Percentiles rank a stretch among this genome's conserved stretches.
Evolutionary conservation across 1,284 basidiomycete species (phyloP).

Genomic region (Lignosus rhinocerotis): DNA sequence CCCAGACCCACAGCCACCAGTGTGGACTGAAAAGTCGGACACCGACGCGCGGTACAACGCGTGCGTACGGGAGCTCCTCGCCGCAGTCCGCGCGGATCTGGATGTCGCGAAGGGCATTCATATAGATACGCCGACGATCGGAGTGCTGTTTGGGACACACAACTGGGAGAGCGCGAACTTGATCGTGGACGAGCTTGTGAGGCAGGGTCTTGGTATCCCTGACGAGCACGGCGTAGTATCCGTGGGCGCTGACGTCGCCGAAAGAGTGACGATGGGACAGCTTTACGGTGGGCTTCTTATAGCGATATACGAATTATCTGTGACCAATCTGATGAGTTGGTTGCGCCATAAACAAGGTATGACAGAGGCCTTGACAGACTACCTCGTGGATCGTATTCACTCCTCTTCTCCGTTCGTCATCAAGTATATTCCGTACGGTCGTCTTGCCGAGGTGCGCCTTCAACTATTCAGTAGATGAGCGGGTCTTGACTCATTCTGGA

Average conservation of each 20-base stretch:
- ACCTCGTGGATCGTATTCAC: conserved; percentile 59
- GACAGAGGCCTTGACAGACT: conserved; percentile 79
- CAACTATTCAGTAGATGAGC: not conserved
- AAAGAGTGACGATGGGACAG: conserved; percentile 79
- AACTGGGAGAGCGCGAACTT: conserved; percentile 70
- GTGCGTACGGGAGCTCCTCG: conserved; percentile 64
- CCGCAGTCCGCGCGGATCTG: conserved; percentile 54
- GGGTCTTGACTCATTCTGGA: not conserved
- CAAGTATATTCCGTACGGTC: conserved; percentile 87
- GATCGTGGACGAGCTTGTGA: conserved; percentile 63
- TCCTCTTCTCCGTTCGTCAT: conserved; percentile 69
- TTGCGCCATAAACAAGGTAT: conserved; percentile 55
- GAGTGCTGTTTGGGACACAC: conserved; percentile 85
- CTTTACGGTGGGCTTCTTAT: conserved; percentile 62
- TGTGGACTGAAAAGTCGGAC: conserved; percentile 68
- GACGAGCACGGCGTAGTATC: conserved; percentile 33
- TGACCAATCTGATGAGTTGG: too few species aligned
- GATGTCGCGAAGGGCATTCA: not conserved
- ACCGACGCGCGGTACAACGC: conserved; percentile 83
- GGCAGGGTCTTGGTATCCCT: conserved; percentile 52
- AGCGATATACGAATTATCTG: too few species aligned
- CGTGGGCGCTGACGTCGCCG: conserved; percentile 56
- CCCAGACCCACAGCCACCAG: conserved; percentile 58
- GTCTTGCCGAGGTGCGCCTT: conserved; percentile 58
- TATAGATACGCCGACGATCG: conserved; percentile 45